phyloP scores from a whole-genome alignment of 495 filamentous ascomycete genomes.

The Daldinia decipiens region DNA sequence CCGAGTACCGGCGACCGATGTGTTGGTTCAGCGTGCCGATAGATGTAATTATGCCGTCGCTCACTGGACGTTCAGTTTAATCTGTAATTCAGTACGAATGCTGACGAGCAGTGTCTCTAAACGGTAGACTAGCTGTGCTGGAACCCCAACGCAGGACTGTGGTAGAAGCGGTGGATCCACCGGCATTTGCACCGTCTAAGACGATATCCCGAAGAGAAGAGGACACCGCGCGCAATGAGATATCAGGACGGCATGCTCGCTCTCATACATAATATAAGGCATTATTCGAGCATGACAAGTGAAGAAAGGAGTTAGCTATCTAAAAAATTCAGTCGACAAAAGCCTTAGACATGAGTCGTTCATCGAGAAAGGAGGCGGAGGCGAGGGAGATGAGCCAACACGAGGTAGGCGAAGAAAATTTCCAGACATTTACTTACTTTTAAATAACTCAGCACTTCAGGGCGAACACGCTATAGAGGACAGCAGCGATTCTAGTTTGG shows the following conservation, averaged over 20 bases:
- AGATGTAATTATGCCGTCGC: constrained; percentile 37
- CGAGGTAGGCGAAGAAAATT: constrained; percentile 25
- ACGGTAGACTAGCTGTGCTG: constrained; percentile 27
- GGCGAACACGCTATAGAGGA: constrained; percentile 16
- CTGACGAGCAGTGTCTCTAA: constrained; percentile 27
- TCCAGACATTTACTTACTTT: neutral
- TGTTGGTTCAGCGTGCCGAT: constrained; percentile 32
- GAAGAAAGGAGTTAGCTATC: neutral
- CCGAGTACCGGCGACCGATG: constrained; percentile 37
- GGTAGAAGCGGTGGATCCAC: constrained; percentile 39
- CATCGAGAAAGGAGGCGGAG: constrained; percentile 27
- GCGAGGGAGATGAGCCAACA: constrained; percentile 10
- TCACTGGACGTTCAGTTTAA: constrained; percentile 31
- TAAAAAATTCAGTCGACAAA: neutral
- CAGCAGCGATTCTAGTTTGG: constrained; percentile 31
- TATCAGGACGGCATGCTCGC: constrained; percentile 20
- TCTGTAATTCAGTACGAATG: constrained; percentile 31
- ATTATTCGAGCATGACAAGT: constrained; percentile 16
- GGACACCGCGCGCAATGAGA: constrained; percentile 33
- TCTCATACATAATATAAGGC: constrained; percentile 21
- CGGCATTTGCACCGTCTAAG: constrained; percentile 33
- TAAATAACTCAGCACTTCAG: constrained; percentile 20
- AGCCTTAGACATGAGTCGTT: constrained; percentile 26
- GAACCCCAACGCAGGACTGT: constrained; percentile 35
- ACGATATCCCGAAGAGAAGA: constrained; percentile 30